Evolutionary conservation across 441 rosid genomes (phyloP), one percentile per base, ranked within the genome.

Genomic region (Eutrema salsugineum): DNA sequence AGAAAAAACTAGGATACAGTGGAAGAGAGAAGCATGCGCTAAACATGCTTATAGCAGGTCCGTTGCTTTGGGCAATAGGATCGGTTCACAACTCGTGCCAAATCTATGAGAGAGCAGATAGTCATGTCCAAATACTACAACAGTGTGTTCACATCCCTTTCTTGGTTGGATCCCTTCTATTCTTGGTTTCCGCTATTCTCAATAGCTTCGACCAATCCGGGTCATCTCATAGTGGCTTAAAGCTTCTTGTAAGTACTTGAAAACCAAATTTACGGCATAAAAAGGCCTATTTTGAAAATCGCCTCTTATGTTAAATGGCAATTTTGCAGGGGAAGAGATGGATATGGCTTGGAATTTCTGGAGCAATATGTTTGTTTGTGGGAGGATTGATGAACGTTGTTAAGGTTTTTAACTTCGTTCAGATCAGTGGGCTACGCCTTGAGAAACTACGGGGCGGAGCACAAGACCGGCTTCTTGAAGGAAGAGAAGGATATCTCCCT

Each of bases 41-140:
- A 72, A 83, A 83, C 73, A 73, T 90, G 95, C 87, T 91, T 50
- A 55, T 86, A 5, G 94, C 91, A 0, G 95, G 97, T 33, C 84
- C 92, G 14, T 81, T 78, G 47, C 70, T 93, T 12, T 89, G 96
- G 98, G 59, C 80, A 40, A 63, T 88, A 14, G 97, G 98, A 7
- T 91, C 97, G 9, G 78, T 93, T 73, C 93, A 83, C 72, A 93
- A 91, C 84, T 86, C 90, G 8, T 91, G 98, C 74, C 97, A 91
- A 76, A 84, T 86, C 65, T 94, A 89, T 28, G 94, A 90, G 81
- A 81, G 91, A 79, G 95, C 94, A 2, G 92, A 90, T 63, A 95
- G 87, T 5, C 94, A 88, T 51, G 87, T 86, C 17, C 96, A 91
- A 77, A 83, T 89, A 56, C 46, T 88, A 80, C 96, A 87, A 54